Evolutionary conservation across 768 basidiomycete species (phyloP), one percentile per base, ranked within the genome.

Genomic region (Megacollybia marginata): DNA sequence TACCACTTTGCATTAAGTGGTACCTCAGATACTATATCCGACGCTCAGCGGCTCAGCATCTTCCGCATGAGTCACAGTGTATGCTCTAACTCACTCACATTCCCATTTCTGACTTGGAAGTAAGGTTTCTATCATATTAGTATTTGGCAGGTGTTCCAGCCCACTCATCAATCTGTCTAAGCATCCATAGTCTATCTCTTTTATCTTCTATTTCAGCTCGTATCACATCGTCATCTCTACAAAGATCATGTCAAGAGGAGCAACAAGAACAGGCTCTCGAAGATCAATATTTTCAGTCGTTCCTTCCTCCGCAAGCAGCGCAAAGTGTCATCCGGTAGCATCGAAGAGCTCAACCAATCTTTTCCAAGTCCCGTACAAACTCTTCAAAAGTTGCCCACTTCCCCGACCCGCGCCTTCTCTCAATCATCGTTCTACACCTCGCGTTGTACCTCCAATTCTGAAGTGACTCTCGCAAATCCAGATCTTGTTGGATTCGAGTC

Each of bases 31-130:
- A 50, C 57, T 7, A 42, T 48, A 2, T 50, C 64, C 7, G 57
- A 62, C 13, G 46, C 59, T n/a, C 70, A 81, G 55, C 73, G 69
- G 46, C 53, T 55, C 36, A 70, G 72, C 50, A 80, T 88, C 49
- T 61, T 91, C 19, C 69, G 71, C 34, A 87, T 88, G 80, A 90
- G 88, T 57, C 87, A 79, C 55, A 87, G 86, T 5, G 88, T 89
- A 55, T 40, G 82, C 42, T 33, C 4, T 28, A 31, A 33, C 20
- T 15, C n/a, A n/a, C n/a, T 44, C 19, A 18, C 56, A 36, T 9
- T 42, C 28, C 46, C 38, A 28, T 12, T 43, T 35, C 16, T 18
- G 28, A 15, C 15, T 13, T 32, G 43, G 32, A 15, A 11, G n/a
- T 2, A 51, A 87, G 85, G 83, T 88, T 5, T 79, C 90, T 4